Evolutionary conservation across 352 stramenopile genomes (phyloP), one percentile per base, ranked within the genome.

Genomic region (Pythium dissimile): DNA sequence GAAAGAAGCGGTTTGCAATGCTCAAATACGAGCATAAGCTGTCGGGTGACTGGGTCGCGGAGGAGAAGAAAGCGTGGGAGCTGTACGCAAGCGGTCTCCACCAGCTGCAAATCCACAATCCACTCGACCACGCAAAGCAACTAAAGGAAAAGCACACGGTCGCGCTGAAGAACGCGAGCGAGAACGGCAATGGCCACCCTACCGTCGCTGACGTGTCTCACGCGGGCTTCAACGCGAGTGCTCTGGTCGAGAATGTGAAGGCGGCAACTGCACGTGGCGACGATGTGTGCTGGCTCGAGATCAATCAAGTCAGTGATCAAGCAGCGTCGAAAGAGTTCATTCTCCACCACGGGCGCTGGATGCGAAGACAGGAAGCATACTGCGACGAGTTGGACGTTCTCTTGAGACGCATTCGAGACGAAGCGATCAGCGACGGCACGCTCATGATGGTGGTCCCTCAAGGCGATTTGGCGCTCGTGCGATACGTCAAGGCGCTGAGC

Each of bases 201-300:
- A 54, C 51, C n/a, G 51, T 67, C 37, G 46, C 59, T 8, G 30
- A 61, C 11, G 59, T 61, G 0, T 52, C 59, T 1, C 44, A 62
- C 26, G 12, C 52, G 6, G 53, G 54, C 7, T 62, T 67, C 12
- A 20, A 64, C 77, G 8, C 45, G 58, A 8, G 64, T 2, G 52
- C 50, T 1, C 67, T 90, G 15, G 71, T 74, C 13, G 43, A 69
- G 10, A 64, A 50, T 37, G 45, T 90, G 18, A 44, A 71, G 27
- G 35, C 54, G 18, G 13, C 51, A 28, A 63, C 21, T 21, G 39
- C 64, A 15, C 50, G 60, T 7, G 45, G 52, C 1, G 69, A 86
- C 18, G 78, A 87, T 47, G 44, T 94, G 2, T 86, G 76, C 38
- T 94, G 84, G 84, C 35, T 92, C 3, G 82, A 94, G 58, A 75